A percentile compares a stretch with the other conserved stretches of the same genome.
These are phyloP conservation scores for Leishmania braziliensis DNA, from an alignment of 208 protist genomes.

Conservation along the genomic window DNA sequence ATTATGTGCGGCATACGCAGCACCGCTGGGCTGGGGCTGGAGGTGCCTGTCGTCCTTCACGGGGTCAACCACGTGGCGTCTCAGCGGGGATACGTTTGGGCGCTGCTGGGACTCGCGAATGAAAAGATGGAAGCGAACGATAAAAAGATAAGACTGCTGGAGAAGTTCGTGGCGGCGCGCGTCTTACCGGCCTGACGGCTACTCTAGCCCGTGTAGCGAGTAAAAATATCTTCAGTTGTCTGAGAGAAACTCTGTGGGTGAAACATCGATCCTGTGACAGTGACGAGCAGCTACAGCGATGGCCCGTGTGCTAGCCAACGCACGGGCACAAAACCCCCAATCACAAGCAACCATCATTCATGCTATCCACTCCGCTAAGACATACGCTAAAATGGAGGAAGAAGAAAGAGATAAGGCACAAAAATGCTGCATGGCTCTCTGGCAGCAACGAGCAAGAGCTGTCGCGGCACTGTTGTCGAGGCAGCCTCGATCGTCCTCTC, in stretches of 20 bases:
- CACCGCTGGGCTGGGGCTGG: constrained; percentile 64
- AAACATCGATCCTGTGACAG: neutral
- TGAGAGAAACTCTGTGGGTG: neutral
- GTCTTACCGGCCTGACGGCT: neutral
- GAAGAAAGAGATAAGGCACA: neutral
- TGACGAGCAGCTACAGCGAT: neutral
- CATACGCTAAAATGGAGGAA: neutral
- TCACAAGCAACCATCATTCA: neutral
- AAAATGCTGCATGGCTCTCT: neutral
- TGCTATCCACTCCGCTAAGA: neutral
- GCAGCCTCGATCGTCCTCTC: neutral
- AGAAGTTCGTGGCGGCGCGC: constrained; percentile 40
- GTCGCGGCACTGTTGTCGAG: neutral
- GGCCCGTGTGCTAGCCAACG: neutral
- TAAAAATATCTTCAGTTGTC: neutral
- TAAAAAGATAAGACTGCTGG: constrained; percentile 46
- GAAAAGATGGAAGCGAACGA: constrained; percentile 83
- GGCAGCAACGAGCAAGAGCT: neutral
- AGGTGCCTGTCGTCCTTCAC: constrained; percentile 75
- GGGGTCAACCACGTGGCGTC: constrained; percentile 63
- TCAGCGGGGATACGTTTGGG: constrained; percentile 74
- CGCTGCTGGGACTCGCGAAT: constrained; percentile 69
- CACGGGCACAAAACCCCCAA: neutral
- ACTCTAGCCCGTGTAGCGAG: neutral
- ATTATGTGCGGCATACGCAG: constrained; percentile 85